These are phyloP conservation scores for Plicaturopsis crispa DNA, from an alignment of 768 basidiomycete species.

Conservation along the genomic window DNA sequence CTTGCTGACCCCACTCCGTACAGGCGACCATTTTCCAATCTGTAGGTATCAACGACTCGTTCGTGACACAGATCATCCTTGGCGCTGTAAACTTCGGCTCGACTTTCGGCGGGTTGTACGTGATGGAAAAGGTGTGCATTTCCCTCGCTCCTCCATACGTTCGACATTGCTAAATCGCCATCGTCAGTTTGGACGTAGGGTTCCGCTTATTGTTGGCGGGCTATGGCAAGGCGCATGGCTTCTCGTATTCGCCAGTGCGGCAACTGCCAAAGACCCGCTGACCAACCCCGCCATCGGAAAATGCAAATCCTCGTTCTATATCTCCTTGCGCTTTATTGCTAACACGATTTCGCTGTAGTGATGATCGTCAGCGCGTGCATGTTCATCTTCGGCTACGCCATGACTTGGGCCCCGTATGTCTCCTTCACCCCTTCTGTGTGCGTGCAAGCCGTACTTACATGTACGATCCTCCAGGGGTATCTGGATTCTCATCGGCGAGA, in stretches of 20 bases:
- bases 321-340: not conserved
- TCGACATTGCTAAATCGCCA: no score
- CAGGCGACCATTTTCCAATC: conserved; percentile 59
- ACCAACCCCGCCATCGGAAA: conserved; percentile 43
- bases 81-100: conserved; percentile 67
- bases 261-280: conserved; percentile 51
- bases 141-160: not conserved
- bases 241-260: conserved; percentile 67
- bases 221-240: conserved; percentile 67
- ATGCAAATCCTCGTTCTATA: conserved; percentile 23
- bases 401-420: conserved; percentile 57
- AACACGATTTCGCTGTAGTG: conserved; percentile 21
- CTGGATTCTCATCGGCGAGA: conserved; percentile 76
- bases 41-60: conserved; percentile 62
- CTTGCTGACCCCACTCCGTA: no score
- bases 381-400: conserved; percentile 67
- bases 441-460: not conserved
- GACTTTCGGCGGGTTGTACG: conserved; percentile 66
- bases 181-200: conserved; percentile 51
- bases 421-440: not conserved
- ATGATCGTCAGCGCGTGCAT: conserved; percentile 64
- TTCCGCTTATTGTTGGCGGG: conserved; percentile 60
- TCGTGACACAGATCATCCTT: conserved; percentile 68
- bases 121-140: conserved; percentile 52
- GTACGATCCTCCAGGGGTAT: conserved; percentile 36